Evolutionary conservation across 257 asterid genomes (phyloP), one percentile per base, ranked within the genome.

Genomic region (Primulina huaijiensis): DNA sequence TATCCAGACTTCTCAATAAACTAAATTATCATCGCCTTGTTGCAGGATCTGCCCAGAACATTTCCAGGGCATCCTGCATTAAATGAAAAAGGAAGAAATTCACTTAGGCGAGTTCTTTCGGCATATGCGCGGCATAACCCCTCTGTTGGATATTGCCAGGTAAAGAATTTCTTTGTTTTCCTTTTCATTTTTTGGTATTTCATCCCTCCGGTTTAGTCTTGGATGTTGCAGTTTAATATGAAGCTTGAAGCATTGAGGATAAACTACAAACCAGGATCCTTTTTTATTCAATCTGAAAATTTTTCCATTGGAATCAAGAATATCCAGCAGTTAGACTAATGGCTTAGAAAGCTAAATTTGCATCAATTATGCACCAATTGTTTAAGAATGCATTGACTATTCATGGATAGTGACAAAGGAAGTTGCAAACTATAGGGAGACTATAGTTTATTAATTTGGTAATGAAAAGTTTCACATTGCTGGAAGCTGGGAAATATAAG

Each of bases 11-110:
- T 65, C 65, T 34, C 43, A 53, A 38, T n/a, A 62, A 74, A 71
- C 84, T 82, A 67, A 78, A 63, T 37, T 75, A 33, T 64, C 66
- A 50, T 58, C 70, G 72, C 60, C 75, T 68, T 60, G 23, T 69
- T 78, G 68, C 91, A 92, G 98, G 98, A 92, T 83, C 87, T 92
- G 76, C 84, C 90, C 62, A 87, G 98, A 79, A 92, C 98, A 75
- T 92, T 92, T 85, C 98, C 98, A 3, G 96, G 95, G 60, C 98
- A 92, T 83, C 96, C 98, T 55, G 98, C 96, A 20, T 74, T 92
- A 75, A 82, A 92, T 80, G 96, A 92, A 67, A 81, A 80, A 68
- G 98, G 98, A 30, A 81, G 96, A 82, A 74, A 86, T 77, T 89
- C 96, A 69, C 81, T 92, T 46, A 80, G 98, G 77, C 96, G 95